Evolutionary conservation across 2,329 filamentous ascomycete species (phyloP), one percentile per base, ranked within the genome.

Genomic region (Xylaria sp.): DNA sequence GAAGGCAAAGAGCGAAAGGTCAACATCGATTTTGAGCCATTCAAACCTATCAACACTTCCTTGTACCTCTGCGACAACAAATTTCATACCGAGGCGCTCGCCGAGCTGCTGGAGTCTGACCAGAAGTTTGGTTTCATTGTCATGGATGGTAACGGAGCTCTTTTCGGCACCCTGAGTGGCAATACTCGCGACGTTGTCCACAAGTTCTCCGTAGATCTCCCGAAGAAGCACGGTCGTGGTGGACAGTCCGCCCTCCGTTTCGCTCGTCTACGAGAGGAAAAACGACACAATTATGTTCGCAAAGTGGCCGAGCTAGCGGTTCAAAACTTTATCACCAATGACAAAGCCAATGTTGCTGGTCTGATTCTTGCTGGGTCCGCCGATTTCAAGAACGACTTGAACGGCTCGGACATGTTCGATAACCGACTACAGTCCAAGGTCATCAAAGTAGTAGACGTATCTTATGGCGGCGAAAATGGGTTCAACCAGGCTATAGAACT

Each of bases 171-270:
- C 0, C 87, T 99, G 50, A 97, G 94, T 78, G 97, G 96, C 75
- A 99, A 99, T 83, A 99, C 96, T 42, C 91, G 96, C 81, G 97
- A 99, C 77, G 88, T 99, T 59, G 88, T 98, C 61, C 96, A 99
- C 86, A 99, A 99, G 84, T 97, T 99, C 85, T 93, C 93, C 23
- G 96, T 99, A 81, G 97, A 99, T 87, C 87, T 99, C 67, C 96
- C 96, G 81, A 99, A 99, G 91, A 99, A 99, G 88, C 96, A 99
- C 89, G 96, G 96, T 73, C 94, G 96, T 92, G 96, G 96, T 94
- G 96, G 96, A 88, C 97, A 99, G 87, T 99, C 96, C 75, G 96
- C 96, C 69, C 89, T 99, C 79, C 97, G 96, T 95, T 99, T 99
- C 83, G 93, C 96, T 72, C 96, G 96, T 94, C 92, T 99, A 68